Base-by-base conservation (phyloP, 768 basidiomycete genomes). In the Suillus brevipes region DNA sequence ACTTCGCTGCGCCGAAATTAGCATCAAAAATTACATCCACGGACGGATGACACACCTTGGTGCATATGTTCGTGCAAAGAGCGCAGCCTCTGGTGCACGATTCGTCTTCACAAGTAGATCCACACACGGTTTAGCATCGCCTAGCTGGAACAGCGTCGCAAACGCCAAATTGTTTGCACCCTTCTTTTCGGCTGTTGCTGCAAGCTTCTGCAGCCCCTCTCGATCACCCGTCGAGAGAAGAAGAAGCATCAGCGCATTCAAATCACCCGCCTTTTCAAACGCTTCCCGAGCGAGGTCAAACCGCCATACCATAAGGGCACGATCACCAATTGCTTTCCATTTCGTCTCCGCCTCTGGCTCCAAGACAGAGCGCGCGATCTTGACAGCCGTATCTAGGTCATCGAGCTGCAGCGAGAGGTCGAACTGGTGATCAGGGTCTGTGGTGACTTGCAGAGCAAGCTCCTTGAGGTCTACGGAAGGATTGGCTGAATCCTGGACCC, bases 141-240 rank as follows among this genome's bases (percentile, higher is more conserved):
- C 95, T 25, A 95, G 79, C 77, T 96, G 94, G 69, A 97, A 86
- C 38, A 87, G 83, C 3, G 88, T 86, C 4, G 92, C 94, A 76
- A 99, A 99, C n/a, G 97, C 95, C 62, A 99, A 81, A 77, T 99
- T 99, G 72, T 95, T 95, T 66, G 89, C 87, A 0, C 94, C 95
- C 68, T 90, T 90, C 68, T 84, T 80, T 75, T 83, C 92, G 58
- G 95, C 95, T 62, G 84, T 80, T 45, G 76, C 77, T 4, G 88
- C 90, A 25, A 98, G 78, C 64, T 80, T 80, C 43, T 80, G 77
- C 65, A 99, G 75, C 0, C 92, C 95, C 6, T 82, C 81, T 67
- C 87, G 78, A 71, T 97, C 95, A 2, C 95, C 95, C n/a, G 87
- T 88, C 34, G 92, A 84, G 52, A 95, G 81, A 65, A 94, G 80